Base-by-base conservation (phyloP, 768 basidiomycete species). In the Auricularia sp. region DNA sequence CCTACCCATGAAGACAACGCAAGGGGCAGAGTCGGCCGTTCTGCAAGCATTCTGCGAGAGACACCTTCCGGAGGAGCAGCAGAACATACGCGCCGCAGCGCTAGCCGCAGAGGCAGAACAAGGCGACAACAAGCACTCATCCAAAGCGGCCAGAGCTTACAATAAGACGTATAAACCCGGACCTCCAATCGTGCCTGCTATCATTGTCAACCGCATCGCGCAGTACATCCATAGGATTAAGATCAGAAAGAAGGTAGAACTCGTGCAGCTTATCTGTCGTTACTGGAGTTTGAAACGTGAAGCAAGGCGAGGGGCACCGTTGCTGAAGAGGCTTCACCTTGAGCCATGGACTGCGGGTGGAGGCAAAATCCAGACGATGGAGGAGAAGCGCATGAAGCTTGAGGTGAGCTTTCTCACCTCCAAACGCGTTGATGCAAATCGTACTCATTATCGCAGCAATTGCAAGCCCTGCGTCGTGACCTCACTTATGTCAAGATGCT, bases 221-320 rank as follows among this genome's bases (percentile, higher is more conserved):
- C 79, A 83, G 62, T 98, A 98, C 70, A 85, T 91, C 44, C 73
- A 73, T 42, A 86, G 85, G 68, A 78, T 96, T 47, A 79, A 73
- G 36, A 77, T 97, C 3, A 78, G 88, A 66, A 93, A 91, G 73
- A 92, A 90, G 71, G 69, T 75, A 2, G 87, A 90, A 54, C 91
- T 95, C 64, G 76, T 98, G 12, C 81, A 85, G 61, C 74, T 85
- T 70, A 79, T 94, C 36, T 95, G 91, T 70, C 83, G 86, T 70
- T 99, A 98, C 71, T 99, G 97, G 97, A 98, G 97, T 75, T 74
- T 99, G 74, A 98, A 99, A 76, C 80, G 97, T 3, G 96, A 98
- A 72, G 92, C 86, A 1, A 82, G 97, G 66, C 76, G 96, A 51
- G 97, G 97, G 3, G 97, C 97, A 11, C 96, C 97, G 11, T 74